Base-by-base conservation (phyloP, 495 filamentous ascomycete genomes). In the Cercophora sp. region DNA sequence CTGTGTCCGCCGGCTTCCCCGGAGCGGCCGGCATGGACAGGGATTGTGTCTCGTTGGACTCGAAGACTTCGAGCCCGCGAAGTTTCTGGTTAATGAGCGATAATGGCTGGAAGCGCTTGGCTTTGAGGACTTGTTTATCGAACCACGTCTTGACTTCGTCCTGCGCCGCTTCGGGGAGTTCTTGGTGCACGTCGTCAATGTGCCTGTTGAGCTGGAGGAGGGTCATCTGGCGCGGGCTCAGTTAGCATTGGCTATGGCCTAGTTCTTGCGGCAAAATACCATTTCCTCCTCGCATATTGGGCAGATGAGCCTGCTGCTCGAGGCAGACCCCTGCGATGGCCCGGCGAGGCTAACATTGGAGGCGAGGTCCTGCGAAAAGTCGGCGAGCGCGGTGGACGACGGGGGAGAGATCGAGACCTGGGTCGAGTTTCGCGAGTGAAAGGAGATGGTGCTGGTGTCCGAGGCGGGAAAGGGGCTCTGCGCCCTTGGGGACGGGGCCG, bases 131-230 rank as follows among this genome's bases (percentile, higher is more conserved):
- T 67, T 96, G 93, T 57, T 87, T 85, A 70, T 93, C 86, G 75
- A 98, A 96, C 93, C 93, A 98, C 48, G 88, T 92, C 72, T 95
- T 95, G 54, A 96, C 92, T 70, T 98, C 90, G 69, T 96, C 92
- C 63, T 97, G 94, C 60, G 89, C 87, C 46, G 88, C 80, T 51
- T 89, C 89, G 67, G 94, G 90, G n/a, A 97, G 79, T 56, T 96
- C 89, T 55, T 91, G 86, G 70, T 98, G 93, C 32, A 80, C 76
- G 61, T 97, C 94, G 70, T 98, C 93, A 57, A 98, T 85, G 69
- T 98, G 93, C 63, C 91, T 83, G 64, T 98, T 96, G 18, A 98
- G 71, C 66, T 98, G 93, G 11, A 98, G 70, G 5, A 97, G 71
- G 15, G 93, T 98, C 59, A 96, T 75, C 89, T 91, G 54, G 3